Evolutionary conservation across 2,329 filamentous ascomycete species (phyloP).

Genomic region (Xylaria sp.): DNA sequence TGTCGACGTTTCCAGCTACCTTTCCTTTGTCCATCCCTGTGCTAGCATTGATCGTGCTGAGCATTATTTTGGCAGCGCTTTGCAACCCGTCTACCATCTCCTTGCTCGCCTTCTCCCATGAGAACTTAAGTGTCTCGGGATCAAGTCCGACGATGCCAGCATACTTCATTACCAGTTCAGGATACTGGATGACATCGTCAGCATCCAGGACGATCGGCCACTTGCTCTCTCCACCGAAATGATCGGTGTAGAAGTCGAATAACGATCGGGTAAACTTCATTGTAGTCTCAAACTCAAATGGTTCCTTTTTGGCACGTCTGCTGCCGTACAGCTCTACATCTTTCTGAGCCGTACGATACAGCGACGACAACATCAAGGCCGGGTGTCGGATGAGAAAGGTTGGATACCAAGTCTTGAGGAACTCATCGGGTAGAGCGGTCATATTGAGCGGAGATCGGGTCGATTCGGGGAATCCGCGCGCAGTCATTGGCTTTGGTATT

Average conservation of each 20-base stretch:
- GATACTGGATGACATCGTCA: conserved; percentile 26
- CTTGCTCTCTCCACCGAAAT: conserved; percentile 18
- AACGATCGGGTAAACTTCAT: conserved; percentile 18
- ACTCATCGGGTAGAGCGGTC: conserved; percentile 26
- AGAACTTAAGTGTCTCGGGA: conserved; percentile 19
- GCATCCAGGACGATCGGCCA: conserved; percentile 30
- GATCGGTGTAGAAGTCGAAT: conserved; percentile 19
- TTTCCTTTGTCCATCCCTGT: conserved; percentile 22
- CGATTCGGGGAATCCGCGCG: neutral
- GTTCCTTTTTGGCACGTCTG: conserved; percentile 11
- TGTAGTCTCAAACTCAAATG: conserved; percentile 20
- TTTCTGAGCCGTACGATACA: conserved; percentile 21
- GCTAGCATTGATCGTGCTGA: conserved; percentile 21
- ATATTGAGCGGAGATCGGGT: conserved; percentile 26
- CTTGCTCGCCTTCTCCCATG: conserved; percentile 24
- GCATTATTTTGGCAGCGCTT: conserved; percentile 9
- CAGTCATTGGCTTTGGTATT: neutral
- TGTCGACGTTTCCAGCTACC: conserved; percentile 24
- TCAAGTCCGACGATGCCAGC: conserved; percentile 23
- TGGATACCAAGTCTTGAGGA: conserved; percentile 27
- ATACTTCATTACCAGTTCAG: conserved; percentile 26
- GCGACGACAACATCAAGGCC: conserved; percentile 27
- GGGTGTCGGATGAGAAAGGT: conserved; percentile 32
- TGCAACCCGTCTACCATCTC: conserved; percentile 11
- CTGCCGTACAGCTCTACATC: conserved; percentile 15